These are phyloP conservation scores for Xanthoparmelia taractica DNA, from an alignment of 495 filamentous ascomycete genomes.

Conservation along the genomic window DNA sequence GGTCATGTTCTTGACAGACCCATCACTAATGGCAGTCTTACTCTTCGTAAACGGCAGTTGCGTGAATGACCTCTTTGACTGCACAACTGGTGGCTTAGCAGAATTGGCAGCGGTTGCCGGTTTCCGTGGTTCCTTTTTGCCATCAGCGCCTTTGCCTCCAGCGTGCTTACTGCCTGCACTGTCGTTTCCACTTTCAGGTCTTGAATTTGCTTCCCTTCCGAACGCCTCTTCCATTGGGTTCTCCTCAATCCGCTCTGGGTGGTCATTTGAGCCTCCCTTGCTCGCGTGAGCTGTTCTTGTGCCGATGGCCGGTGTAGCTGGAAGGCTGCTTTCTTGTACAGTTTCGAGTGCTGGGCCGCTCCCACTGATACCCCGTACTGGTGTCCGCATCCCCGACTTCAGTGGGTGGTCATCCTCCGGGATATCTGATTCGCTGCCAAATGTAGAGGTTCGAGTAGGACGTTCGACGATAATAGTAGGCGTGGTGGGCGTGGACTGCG, in stretches of 20 bases:
- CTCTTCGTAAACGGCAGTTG: conserved; percentile 43
- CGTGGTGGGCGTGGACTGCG: conserved; percentile 41
- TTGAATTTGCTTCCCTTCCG: conserved; percentile 32
- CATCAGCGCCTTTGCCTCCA: conserved; percentile 32
- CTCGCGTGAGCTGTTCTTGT: conserved; percentile 28
- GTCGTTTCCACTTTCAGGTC: conserved; percentile 43
- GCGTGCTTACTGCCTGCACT: conserved; percentile 43
- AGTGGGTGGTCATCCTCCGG: conserved; percentile 48
- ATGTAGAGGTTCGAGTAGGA: conserved; percentile 26
- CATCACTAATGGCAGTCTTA: conserved; percentile 56
- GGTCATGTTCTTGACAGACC: conserved; percentile 83
- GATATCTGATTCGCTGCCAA: conserved; percentile 26
- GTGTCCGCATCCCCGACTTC: conserved; percentile 52
- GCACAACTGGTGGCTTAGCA: conserved; percentile 33
- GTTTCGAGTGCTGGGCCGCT: conserved; percentile 73
- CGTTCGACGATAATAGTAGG: conserved; percentile 29
- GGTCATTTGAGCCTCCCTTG: conserved; percentile 18
- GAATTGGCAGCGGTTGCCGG: conserved; percentile 23
- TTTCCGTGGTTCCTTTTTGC: conserved; percentile 29
- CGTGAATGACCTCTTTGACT: conserved; percentile 41
- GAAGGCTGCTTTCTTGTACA: conserved; percentile 82
- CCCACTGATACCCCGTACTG: conserved; percentile 58
- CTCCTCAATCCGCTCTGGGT: conserved; percentile 24
- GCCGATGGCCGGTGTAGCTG: conserved; percentile 59
- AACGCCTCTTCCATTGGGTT: conserved; percentile 34